Evolutionary conservation across 306 rosid species (phyloP).

Genomic region (Quercus suber): DNA sequence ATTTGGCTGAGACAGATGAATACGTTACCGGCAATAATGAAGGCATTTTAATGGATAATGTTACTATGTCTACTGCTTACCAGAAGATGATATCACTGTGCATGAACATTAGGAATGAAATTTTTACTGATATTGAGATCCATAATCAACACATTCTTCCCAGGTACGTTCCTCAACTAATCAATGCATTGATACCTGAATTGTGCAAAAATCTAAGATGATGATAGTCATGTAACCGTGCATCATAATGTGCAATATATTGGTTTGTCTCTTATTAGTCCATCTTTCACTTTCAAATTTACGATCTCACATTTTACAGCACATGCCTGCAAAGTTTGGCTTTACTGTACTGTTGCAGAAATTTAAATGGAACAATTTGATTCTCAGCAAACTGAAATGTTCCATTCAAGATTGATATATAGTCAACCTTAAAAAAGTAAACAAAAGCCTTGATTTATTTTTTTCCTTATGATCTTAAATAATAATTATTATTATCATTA

Average conservation of each 20-base stretch:
- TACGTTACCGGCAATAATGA: constrained; percentile 64
- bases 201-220: neutral
- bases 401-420: neutral
- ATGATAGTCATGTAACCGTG: neutral
- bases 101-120: constrained; percentile 68
- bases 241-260: neutral
- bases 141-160: constrained; percentile 93
- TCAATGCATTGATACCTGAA: neutral
- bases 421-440: neutral
- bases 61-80: constrained; percentile 66
- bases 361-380: neutral
- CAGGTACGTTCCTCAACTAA: constrained; percentile 50
- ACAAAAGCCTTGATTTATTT: neutral
- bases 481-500: too few species aligned
- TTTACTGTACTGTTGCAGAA: neutral
- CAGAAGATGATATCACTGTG: constrained; percentile 86
- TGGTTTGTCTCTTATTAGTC: neutral
- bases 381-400: neutral
- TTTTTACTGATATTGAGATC: constrained; percentile 79
- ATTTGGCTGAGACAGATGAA: constrained; percentile 88
- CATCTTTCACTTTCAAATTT: neutral
- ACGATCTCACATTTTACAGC: neutral
- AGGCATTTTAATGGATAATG: constrained; percentile 55
- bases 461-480: neutral
- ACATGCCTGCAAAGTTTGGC: neutral